Evolutionary conservation across 2,329 filamentous ascomycete genomes (phyloP).

Genomic region (Pseudopithomyces maydicus): DNA sequence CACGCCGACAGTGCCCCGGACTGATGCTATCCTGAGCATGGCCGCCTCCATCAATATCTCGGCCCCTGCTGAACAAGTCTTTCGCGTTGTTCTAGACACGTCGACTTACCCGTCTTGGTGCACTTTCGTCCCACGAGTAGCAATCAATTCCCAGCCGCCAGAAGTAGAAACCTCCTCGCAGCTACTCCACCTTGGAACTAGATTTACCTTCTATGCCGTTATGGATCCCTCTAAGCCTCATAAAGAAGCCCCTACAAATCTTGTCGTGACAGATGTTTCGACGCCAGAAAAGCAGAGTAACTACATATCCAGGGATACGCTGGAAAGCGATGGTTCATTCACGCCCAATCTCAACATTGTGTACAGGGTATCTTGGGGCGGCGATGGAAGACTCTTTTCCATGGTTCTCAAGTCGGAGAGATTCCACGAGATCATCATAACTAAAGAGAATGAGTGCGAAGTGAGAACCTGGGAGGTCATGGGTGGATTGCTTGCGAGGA

Average conservation of each 20-base stretch:
- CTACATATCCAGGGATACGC: slow-evolving; percentile 13
- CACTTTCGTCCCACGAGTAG: slow-evolving; percentile 22
- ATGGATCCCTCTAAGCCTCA: slow-evolving; percentile 21
- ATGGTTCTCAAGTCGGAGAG: slow-evolving; percentile 17
- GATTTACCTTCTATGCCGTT: slow-evolving; percentile 23
- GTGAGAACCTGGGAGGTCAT: slow-evolving; percentile 28
- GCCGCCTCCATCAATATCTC: slow-evolving; percentile 11
- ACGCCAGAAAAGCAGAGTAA: slow-evolving; percentile 19
- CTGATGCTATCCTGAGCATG: slow-evolving; percentile 10
- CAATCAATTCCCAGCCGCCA: slow-evolving; percentile 12
- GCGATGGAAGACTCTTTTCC: slow-evolving; percentile 17
- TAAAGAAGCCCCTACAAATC: slow-evolving; percentile 9
- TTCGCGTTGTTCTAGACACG: slow-evolving; percentile 19
- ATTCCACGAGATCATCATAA: slow-evolving; percentile 26
- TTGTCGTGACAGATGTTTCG: slow-evolving; percentile 24
- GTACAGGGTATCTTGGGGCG: slow-evolving; percentile 26
- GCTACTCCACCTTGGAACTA: slow-evolving; percentile 16
- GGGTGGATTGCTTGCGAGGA: slow-evolving; percentile 21
- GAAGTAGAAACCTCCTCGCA: background rate
- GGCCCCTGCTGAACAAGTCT: slow-evolving; percentile 25
- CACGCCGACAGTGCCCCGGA: slow-evolving; percentile 14
- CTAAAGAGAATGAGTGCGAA: slow-evolving; percentile 20
- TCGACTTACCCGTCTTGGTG: slow-evolving; percentile 25
- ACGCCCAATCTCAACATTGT: slow-evolving; percentile 22
- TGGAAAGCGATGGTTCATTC: slow-evolving; percentile 15